phyloP scores from a whole-genome alignment of 83 land plant genomes.

The Picea abies region DNA sequence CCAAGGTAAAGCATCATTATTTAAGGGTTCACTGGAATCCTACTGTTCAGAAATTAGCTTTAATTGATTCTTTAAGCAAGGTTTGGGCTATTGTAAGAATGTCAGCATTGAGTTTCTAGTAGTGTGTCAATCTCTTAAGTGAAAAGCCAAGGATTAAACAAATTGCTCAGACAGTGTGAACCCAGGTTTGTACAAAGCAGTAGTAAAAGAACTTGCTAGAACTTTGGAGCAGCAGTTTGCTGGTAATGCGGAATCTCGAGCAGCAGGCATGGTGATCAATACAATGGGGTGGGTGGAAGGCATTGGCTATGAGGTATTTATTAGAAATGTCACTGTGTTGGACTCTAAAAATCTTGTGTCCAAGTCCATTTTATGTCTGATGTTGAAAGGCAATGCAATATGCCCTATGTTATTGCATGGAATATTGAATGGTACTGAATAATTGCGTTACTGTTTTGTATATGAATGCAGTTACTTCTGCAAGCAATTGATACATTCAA shows the following conservation, averaged over 20 bases:
- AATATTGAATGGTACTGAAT: neutral
- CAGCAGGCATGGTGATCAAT: conserved; percentile 97
- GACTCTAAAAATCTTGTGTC: conserved; percentile 1
- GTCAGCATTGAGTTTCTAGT: neutral
- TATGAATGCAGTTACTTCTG: conserved; percentile 76
- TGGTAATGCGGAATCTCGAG: conserved; percentile 75
- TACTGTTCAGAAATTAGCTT: neutral
- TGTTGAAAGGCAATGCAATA: conserved; percentile 3
- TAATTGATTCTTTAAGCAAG: neutral
- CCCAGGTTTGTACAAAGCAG: conserved; percentile 81
- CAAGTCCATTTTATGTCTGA: conserved; percentile 1
- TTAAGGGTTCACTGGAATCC: neutral
- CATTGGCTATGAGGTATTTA: conserved; percentile 87
- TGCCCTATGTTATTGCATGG: neutral
- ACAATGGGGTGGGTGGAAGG: conserved; percentile 99
- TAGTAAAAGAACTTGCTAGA: conserved; percentile 86
- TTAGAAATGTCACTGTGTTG: neutral
- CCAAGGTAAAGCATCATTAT: conserved; percentile 61
- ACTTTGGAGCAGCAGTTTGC: conserved; percentile 71
- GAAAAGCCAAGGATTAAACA: neutral
- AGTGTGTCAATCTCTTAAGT: neutral
- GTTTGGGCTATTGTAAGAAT: neutral
- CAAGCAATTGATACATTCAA: conserved; percentile 89
- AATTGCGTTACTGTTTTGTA: conserved; percentile 12
- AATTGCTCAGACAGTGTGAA: conserved; percentile 59